Base-by-base conservation (phyloP, 805 yeast species). In the Danielia reshetovae region DNA sequence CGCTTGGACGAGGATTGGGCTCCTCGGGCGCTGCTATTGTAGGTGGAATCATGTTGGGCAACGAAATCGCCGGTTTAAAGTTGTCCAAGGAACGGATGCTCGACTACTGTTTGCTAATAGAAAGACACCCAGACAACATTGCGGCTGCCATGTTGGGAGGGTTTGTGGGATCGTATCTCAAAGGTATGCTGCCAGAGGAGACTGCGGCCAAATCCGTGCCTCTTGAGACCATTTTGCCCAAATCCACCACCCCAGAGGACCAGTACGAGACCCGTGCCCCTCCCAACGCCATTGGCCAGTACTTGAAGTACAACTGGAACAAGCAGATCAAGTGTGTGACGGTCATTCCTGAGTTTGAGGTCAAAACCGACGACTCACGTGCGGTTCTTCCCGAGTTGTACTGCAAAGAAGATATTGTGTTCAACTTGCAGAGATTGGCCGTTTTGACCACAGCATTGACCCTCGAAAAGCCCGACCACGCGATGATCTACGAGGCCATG, bases 131-230 rank as follows among this genome's bases (percentile, higher is more conserved):
- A 23, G 98, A 93, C 63, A 93, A 93, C 60, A 89, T 93, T 53
- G 87, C 96, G 9, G 98, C 98, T 21, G 96, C 98, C 24, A 87
- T 93, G 96, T 83, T 89, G 81, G 98, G 98, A 40, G 97, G 98
- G 1, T 93, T 93, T 59, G 96, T 89, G 27, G 98, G 98, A 28
- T 87, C 96, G 4, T 93, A 84, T 60, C 72, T 93, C 54, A 77
- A 95, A 51, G 94, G 85, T 43, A 65, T 93, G 39, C 68, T 79
- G 22, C 78, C 80, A 3, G 73, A 76, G 26, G 97, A 89, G 46
- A 70, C 74, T 45, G 79, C 72, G 39, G 75, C 85, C 34, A 83
- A 85, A 45, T 88, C 82, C 56, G 84, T 87, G 36, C 96, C 97
- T 26, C 68, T 93, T 37, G 79, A 85, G 35, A 85, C 82, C 48